Evolutionary conservation across 2,329 filamentous ascomycete genomes (phyloP).

Genomic region (Fusarium verrucosum): DNA sequence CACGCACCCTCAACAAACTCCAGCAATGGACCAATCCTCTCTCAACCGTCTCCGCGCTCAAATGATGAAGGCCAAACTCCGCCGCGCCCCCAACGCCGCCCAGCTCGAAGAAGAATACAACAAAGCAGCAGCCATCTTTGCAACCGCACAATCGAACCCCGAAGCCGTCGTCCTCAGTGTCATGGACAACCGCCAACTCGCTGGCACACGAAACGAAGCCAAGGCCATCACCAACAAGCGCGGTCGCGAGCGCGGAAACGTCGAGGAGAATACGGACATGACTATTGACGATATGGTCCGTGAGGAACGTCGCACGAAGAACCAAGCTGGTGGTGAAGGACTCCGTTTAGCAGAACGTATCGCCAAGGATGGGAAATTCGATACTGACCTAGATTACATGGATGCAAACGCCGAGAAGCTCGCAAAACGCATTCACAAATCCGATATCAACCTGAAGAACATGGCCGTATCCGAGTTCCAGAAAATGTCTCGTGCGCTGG

Average conservation of each 20-base stretch:
- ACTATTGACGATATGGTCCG: constrained; percentile 95
- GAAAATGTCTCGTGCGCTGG: constrained; percentile 85
- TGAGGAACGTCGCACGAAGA: constrained; percentile 87
- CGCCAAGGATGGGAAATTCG: constrained; percentile 89
- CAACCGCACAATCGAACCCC: constrained; percentile 67
- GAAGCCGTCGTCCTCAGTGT: constrained; percentile 77
- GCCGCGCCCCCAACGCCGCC: constrained; percentile 76
- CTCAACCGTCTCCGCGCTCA: constrained; percentile 92
- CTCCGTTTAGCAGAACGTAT: constrained; percentile 89
- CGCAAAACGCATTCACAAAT: constrained; percentile 86
- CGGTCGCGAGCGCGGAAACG: constrained; percentile 82
- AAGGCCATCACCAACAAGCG: constrained; percentile 81
- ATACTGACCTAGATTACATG: constrained; percentile 94
- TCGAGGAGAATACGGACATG: constrained; percentile 96
- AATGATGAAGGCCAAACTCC: constrained; percentile 94
- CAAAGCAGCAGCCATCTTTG: constrained; percentile 71
- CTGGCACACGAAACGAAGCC: constrained; percentile 77
- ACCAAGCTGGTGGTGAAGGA: constrained; percentile 81
- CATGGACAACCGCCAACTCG: constrained; percentile 90
- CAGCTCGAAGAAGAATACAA: constrained; percentile 88
- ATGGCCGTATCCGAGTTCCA: constrained; percentile 88
- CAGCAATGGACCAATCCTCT: constrained; percentile 75
- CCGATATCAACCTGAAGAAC: constrained; percentile 87
- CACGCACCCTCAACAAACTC: constrained; percentile 49
- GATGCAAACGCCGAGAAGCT: constrained; percentile 95